Evolutionary conservation across 2,329 filamentous ascomycete genomes (phyloP), one percentile per base, ranked within the genome.

Genomic region (Sphaerulina musiva): DNA sequence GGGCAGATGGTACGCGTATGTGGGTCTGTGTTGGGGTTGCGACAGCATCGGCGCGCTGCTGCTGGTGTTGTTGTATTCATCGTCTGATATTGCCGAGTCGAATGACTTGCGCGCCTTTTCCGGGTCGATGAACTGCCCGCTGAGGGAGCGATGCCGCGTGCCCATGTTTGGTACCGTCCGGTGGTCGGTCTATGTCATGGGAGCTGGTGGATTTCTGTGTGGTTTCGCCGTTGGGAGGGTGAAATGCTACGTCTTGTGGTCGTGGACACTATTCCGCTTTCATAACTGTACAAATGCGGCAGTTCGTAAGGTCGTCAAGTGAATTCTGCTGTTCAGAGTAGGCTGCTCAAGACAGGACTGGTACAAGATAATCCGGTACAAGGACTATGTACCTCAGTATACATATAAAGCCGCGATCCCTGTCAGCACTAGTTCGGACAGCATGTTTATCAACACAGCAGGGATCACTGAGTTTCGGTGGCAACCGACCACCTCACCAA

Each of bases 41-140:
- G 61, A 60, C 23, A 70, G 61, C 62, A 70, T 69, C 20, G 65
- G 65, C 40, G 64, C 59, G 49, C 62, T 57, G 34, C 65, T 61
- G 46, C 62, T 61, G n/a, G 64, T 52, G 42, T 66, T 61, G 17
- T 63, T 52, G 40, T 66, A 66, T 46, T 64, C 66, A 48, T 66
- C 65, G 42, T 51, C 48, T 36, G 48, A 51, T 9, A 51, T 46
- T 8, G 48, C 32, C 6, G 48, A 51, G 34, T 51, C 48, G 42
- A 51, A 51, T 54, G 46, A 49, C 12, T 52, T 53, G 32, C 66
- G 68, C 48, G 63, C 66, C 57, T 75, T 76, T 48, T 76, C 74
- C 44, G 68, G 61, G 58, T 68, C 66, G 44, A 68, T 45, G 38
- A 64, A 57, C 26, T 61, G 59, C 50, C 67, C 67, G 32, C 64